Conservation (phyloP, 2,329 filamentous ascomycete species). For the Colletotrichum sp. region DNA sequence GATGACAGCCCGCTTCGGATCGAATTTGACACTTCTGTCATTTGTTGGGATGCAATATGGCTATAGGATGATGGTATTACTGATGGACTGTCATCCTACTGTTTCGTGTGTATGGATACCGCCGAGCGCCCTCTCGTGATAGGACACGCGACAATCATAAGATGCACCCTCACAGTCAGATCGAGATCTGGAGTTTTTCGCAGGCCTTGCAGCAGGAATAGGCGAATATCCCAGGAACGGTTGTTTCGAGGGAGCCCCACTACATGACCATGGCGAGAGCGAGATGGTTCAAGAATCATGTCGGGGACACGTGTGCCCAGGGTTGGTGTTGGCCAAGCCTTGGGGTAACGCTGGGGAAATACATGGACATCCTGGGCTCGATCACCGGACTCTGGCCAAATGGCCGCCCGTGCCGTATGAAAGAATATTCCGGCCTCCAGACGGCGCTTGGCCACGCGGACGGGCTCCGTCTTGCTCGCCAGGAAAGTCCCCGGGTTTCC, state of each 20-base stretch:
- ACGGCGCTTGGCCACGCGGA: background rate
- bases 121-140: background rate
- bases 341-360: background rate
- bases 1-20: background rate
- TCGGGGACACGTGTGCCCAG: background rate
- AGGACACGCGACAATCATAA: background rate
- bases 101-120: conserved; percentile 10
- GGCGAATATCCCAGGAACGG: background rate
- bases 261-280: background rate
- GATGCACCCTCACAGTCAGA: background rate
- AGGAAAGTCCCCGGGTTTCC: conserved; percentile 1
- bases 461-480: background rate
- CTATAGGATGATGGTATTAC: background rate
- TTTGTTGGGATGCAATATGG: background rate
- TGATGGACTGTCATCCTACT: background rate
- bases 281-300: background rate
- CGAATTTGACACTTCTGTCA: background rate
- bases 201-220: background rate
- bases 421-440: background rate
- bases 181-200: background rate
- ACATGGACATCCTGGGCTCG: background rate
- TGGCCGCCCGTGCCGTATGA: background rate
- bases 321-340: background rate
- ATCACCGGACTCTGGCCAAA: background rate
- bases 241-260: conserved; percentile 4